Percentiles rank a stretch among this genome's conserved stretches.
phyloP scores from a whole-genome alignment of 2,329 filamentous ascomycete species.

The Aschersonia sp. region DNA sequence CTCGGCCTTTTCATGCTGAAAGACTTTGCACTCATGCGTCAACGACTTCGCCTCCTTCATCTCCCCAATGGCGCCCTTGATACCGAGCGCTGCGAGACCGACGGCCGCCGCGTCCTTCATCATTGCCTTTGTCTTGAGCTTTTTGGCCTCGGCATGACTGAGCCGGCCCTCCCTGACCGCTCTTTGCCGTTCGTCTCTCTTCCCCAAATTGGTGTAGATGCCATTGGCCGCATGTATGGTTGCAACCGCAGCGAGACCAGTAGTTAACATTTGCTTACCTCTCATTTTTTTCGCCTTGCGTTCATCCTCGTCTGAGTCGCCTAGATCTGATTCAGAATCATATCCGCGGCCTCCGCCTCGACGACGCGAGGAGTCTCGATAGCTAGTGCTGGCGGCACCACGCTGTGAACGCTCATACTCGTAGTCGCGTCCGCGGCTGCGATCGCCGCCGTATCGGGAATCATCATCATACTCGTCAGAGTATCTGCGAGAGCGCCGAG shows the following conservation, averaged over 20 bases:
- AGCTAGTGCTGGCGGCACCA: conserved; percentile 15
- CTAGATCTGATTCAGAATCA: conserved; percentile 38
- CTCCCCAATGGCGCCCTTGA: conserved; percentile 41
- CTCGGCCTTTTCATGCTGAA: conserved; percentile 30
- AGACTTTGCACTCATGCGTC: conserved; percentile 32
- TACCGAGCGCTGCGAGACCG: conserved; percentile 41
- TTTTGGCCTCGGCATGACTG: conserved; percentile 34
- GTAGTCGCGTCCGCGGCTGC: conserved; percentile 26
- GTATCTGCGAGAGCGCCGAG: conserved; percentile 24
- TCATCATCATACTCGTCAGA: conserved; percentile 33
- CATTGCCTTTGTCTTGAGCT: conserved; percentile 41
- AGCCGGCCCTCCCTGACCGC: conserved; percentile 40
- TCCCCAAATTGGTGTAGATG: conserved; percentile 44
- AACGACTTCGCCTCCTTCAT: conserved; percentile 40
- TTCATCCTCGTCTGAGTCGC: conserved; percentile 43
- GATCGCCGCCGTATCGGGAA: conserved; percentile 18
- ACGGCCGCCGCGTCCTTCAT: conserved; percentile 45
- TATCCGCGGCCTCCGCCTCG: conserved; percentile 27
- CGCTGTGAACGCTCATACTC: conserved; percentile 30
- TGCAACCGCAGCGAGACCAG: conserved; percentile 41
- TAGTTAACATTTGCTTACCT: conserved; percentile 47
- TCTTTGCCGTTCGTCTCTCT: conserved; percentile 35
- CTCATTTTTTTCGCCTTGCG: conserved; percentile 40
- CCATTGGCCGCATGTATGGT: conserved; percentile 46
- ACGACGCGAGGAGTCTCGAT: conserved; percentile 17